Base-by-base conservation (phyloP, 495 filamentous ascomycete species). In the Glutinoglossum americanum region DNA sequence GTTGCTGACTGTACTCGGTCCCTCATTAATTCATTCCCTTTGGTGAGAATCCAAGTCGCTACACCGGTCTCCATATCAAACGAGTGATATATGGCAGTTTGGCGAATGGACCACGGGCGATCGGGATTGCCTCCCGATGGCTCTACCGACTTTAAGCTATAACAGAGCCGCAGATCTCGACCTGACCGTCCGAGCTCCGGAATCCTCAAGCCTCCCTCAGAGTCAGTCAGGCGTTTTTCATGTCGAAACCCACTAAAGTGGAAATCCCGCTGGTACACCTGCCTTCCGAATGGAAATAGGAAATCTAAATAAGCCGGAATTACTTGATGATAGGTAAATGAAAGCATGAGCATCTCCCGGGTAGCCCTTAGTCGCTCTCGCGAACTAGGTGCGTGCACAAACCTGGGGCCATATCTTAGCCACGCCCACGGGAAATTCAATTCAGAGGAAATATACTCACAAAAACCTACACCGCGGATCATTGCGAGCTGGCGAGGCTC, bases 101-200 rank as follows among this genome's bases (percentile, higher is more conserved):
- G 73, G 0, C 71, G 68, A 13, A 73, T 63, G 8, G 70, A 69
- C 73, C 73, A 74, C 41, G 67, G 70, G 57, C 67, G 65, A 0
- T 64, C 57, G 44, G 17, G 26, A 13, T 65, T 53, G 8, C 58
- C 33, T 21, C 59, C 51, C 3, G 65, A 65, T n/a, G n/a, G n/a
- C n/a, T n/a, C n/a, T 47, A 74, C 71, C 1, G 71, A 70, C 57
- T 70, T 67, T 25, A 75, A 59, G 55, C 68, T 74, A 58, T 72
- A 75, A 39, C 69, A 70, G 19, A 74, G 58, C 25, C 67, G 67
- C 25, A 73, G 49, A 19, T 70, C 64, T 10, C 61, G 60, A 10
- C 73, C 73, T 6, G 69, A 72, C 49, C 73, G 62, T 21, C 67
- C 70, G 2, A 74, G 62, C n/a, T 66, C 60, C 11, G 66, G 65